Evolutionary conservation across 1,284 basidiomycete species (phyloP), one percentile per base, ranked within the genome.

Genomic region (Amylostereum areolatum): DNA sequence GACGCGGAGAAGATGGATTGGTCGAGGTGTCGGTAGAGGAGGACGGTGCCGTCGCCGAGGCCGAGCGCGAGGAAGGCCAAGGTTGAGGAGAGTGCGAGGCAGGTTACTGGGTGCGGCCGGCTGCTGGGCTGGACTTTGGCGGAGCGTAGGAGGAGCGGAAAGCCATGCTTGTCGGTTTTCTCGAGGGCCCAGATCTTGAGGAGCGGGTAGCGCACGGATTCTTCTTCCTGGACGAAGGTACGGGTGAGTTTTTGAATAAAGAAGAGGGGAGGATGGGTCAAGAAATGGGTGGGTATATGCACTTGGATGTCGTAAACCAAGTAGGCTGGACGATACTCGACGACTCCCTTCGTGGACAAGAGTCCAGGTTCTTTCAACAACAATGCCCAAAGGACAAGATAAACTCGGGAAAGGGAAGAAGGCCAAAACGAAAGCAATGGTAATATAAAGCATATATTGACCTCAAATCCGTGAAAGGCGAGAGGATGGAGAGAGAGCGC

Each of bases 21-120:
- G 60, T 95, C 86, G 34, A 98, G 75, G 59, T 97, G 90, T 3
- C 92, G 84, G 62, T 94, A 94, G 18, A 97, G 75, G 4, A 97
- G 77, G 5, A 97, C 93, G 0, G 91, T 91, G n/a, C 96, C 96
- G 61, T 98, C 95, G 1, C 86, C 93, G 8, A 98, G 78, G 6
- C 93, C 96, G 37, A 97, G 79, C 4, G 94, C 89, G 18, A 99
- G 80, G 65, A 94, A 89, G 1, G 89, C 83, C 1, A 97, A 75
- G n/a, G 79, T 79, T 5, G 81, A 71, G 0, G 94, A 90, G 28
- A 95, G 72, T 0, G 94, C 88, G 9, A 97, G 71, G 0, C 86
- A 81, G 4, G 91, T 85, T 2, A 96, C 90, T 3, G 92, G 92
- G 67, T 92, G 89, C 0, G 90, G 89, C 44, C 87, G 78, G 52